Evolutionary conservation across 768 basidiomycete species (phyloP).

Genomic region (Obba rivulosa): DNA sequence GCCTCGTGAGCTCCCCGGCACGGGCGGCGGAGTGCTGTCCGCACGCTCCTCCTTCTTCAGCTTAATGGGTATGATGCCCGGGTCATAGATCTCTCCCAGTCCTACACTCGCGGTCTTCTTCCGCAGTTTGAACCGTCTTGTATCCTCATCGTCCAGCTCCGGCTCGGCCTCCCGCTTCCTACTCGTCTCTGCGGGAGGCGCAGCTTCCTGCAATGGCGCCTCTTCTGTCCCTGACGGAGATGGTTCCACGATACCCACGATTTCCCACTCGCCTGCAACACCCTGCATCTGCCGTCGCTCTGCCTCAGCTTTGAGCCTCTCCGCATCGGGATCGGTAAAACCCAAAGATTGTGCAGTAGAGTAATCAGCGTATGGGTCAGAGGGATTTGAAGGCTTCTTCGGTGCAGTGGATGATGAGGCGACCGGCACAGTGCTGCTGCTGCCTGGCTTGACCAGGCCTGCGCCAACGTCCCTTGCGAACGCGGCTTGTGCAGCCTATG

Average conservation of each 20-base stretch:
- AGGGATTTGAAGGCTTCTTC: conserved; percentile 37
- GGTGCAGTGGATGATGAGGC: conserved; percentile 31
- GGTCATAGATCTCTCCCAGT: conserved; percentile 80
- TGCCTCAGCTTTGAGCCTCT: conserved; percentile 53
- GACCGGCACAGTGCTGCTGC: conserved; percentile 26
- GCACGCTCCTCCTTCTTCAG: conserved; percentile 45
- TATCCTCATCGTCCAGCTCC: conserved; percentile 41
- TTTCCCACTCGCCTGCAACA: conserved; percentile 72
- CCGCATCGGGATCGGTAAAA: conserved; percentile 70
- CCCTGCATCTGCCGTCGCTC: conserved; percentile 61
- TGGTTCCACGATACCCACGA: conserved; percentile 38
- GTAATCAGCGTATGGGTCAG: conserved; percentile 78
- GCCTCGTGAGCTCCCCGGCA: neutral
- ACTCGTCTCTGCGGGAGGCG: conserved; percentile 4
- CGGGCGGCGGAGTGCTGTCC: neutral
- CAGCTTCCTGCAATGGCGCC: neutral
- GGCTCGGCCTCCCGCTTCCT: conserved; percentile 24
- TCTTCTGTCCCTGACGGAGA: conserved; percentile 8
- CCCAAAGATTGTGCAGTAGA: conserved; percentile 84
- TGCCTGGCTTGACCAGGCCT: conserved; percentile 47
- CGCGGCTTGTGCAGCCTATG: conserved; percentile 73
- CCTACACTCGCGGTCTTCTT: conserved; percentile 56
- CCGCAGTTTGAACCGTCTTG: conserved; percentile 59
- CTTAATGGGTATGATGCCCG: conserved; percentile 61
- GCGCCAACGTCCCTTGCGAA: conserved; percentile 75